phyloP scores from a whole-genome alignment of 2,329 filamentous ascomycete genomes.

The Talaromyces sp. region DNA sequence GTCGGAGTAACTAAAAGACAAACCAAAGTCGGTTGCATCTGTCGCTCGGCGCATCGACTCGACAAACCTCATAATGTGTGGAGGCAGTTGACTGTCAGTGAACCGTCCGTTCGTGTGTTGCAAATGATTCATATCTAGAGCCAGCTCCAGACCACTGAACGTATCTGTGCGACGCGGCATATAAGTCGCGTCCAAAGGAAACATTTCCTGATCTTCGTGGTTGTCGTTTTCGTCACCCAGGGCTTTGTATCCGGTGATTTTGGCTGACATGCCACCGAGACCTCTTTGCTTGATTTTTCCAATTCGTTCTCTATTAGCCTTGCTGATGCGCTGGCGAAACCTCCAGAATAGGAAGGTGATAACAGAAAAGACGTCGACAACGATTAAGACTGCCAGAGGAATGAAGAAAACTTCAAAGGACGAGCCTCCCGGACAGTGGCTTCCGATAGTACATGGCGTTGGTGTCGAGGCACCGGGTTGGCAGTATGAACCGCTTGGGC shows the following conservation, averaged over 20 bases:
- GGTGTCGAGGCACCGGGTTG: slow-evolving; percentile 13
- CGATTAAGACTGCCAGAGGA: slow-evolving; percentile 4
- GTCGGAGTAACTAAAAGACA: slow-evolving; percentile 13
- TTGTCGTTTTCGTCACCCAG: slow-evolving; percentile 9
- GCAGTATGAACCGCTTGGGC: slow-evolving; percentile 12
- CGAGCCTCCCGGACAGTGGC: slow-evolving; percentile 9
- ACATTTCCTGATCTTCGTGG: slow-evolving; percentile 12
- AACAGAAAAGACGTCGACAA: not conserved
- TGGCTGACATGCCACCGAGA: not conserved
- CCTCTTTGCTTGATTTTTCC: not conserved
- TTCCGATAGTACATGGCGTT: slow-evolving; percentile 8
- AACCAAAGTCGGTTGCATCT: slow-evolving; percentile 8
- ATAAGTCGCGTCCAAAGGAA: not conserved
- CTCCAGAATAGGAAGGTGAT: slow-evolving; percentile 4
- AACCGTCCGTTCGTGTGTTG: not conserved
- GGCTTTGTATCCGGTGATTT: slow-evolving; percentile 15
- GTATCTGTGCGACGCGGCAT: slow-evolving; percentile 13
- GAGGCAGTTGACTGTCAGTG: slow-evolving; percentile 3
- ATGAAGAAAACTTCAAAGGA: slow-evolving; percentile 14
- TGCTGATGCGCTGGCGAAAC: slow-evolving; percentile 4
- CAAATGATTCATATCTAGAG: not conserved
- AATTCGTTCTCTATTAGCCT: slow-evolving; percentile 11
- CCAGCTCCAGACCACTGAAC: slow-evolving; percentile 11
- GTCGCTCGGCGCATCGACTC: slow-evolving; percentile 17
- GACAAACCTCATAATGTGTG: slow-evolving; percentile 9